A percentile compares a stretch with the other conserved stretches of the same genome.
phyloP scores from a whole-genome alignment of 2,329 filamentous ascomycete species.

The Scytalidium sp. region DNA sequence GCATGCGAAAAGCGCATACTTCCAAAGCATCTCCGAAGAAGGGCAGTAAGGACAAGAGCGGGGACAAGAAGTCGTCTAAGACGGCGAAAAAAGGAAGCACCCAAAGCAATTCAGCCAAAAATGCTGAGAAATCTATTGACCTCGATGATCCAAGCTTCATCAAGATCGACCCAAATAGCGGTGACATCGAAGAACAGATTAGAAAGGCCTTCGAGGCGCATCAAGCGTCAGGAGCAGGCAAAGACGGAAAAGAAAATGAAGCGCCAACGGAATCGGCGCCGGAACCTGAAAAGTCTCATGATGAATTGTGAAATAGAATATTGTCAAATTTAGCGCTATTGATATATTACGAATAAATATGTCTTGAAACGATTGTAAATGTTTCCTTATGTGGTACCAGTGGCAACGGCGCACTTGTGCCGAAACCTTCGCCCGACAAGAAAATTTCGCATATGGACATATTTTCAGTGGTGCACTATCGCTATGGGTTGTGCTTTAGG shows the following conservation, averaged over 20 bases:
- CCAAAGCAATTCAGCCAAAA: neutral
- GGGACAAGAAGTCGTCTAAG: constrained; percentile 24
- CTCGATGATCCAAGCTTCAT: neutral
- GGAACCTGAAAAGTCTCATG: neutral
- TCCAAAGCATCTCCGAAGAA: constrained; percentile 24
- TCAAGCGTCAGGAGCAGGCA: neutral
- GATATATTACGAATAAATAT: neutral
- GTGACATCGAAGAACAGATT: neutral
- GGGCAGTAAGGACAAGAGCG: constrained; percentile 39
- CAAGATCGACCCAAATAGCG: neutral
- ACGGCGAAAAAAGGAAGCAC: constrained; percentile 40
- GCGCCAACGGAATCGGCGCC: neutral
- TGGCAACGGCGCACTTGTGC: too few species aligned
- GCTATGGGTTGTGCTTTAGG: too few species aligned
- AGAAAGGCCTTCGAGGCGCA: neutral
- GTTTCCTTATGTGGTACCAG: neutral
- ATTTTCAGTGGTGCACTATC: too few species aligned
- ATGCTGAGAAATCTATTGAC: neutral
- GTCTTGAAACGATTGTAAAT: neutral
- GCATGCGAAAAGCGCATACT: constrained; percentile 50
- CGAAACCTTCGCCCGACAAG: too few species aligned
- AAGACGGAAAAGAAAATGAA: neutral
- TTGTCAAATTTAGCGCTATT: neutral
- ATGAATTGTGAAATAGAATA: neutral
- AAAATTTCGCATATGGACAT: too few species aligned